phyloP scores from a whole-genome alignment of 148 eudicot species.

The Limonium bicolor region DNA sequence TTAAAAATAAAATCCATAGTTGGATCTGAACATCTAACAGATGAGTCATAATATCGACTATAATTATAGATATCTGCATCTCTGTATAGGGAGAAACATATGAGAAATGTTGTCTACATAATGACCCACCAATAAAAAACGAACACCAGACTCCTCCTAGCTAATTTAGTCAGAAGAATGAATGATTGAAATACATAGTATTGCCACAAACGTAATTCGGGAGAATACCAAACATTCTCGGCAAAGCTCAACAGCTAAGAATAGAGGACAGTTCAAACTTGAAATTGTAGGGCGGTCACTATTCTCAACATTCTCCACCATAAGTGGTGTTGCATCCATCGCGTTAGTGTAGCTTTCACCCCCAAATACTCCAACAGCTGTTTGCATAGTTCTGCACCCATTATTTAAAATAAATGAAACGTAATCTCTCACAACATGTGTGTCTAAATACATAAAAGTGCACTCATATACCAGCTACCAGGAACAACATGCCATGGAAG shows the following conservation, averaged over 20 bases:
- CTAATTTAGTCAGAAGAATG: constrained; percentile 10
- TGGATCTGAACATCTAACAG: too few species aligned
- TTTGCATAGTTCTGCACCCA: constrained; percentile 93
- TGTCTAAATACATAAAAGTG: too few species aligned
- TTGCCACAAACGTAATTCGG: too few species aligned
- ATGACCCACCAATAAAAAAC: constrained; percentile 8
- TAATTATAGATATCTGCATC: too few species aligned
- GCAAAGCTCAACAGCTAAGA: constrained; percentile 71
- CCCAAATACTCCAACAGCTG: constrained; percentile 87
- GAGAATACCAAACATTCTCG: constrained; percentile 73
- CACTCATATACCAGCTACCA: too few species aligned
- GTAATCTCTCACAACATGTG: too few species aligned
- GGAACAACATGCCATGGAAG: too few species aligned
- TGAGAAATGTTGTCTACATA: too few species aligned
- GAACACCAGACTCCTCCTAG: constrained; percentile 9
- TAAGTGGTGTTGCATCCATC: constrained; percentile 42
- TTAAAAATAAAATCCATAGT: too few species aligned
- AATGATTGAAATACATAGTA: not conserved
- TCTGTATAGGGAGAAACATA: too few species aligned
- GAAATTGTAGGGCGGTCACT: constrained; percentile 69
- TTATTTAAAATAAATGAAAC: not conserved
- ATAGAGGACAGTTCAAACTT: constrained; percentile 63
- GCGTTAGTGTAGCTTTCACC: constrained; percentile 45
- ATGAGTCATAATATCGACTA: too few species aligned
- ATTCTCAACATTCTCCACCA: constrained; percentile 57